Percentiles rank a stretch among this genome's conserved stretches.
These are phyloP conservation scores for Candida sojae DNA, from an alignment of 1,139 yeast genomes.

Conservation along the genomic window DNA sequence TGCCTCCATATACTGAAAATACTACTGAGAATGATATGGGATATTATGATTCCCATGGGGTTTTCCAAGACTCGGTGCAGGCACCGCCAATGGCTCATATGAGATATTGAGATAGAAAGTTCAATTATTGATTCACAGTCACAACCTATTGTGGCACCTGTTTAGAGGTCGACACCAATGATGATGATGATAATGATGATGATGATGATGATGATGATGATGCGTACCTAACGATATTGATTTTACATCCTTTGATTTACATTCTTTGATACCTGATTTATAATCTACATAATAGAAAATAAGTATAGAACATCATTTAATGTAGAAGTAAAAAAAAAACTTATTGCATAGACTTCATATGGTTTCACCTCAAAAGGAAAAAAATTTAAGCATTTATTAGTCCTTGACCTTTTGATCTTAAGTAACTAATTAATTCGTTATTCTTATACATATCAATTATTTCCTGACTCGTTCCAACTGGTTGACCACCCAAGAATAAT, in stretches of 20 bases:
- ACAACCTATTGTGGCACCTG: background rate
- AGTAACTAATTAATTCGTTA: conserved; percentile 21
- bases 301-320: background rate
- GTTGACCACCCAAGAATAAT: conserved; percentile 33
- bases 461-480: conserved; percentile 28
- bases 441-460: conserved; percentile 22
- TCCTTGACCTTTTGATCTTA: conserved; percentile 29
- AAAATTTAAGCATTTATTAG: conserved; percentile 19
- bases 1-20: background rate
- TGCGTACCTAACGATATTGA: background rate
- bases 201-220: too few relatives aligned
- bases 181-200: too few relatives aligned
- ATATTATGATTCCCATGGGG: conserved; percentile 38
- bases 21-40: background rate
- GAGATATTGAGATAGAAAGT: conserved; percentile 10
- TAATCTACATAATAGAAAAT: background rate
- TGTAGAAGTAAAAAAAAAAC: background rate
- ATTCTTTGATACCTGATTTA: too few relatives aligned
- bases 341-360: background rate
- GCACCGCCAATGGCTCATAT: conserved; percentile 24
- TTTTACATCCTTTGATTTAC: too few relatives aligned
- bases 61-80: conserved; percentile 29
- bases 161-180: background rate
- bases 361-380: too few relatives aligned
- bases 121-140: too few relatives aligned